Evolutionary conservation across 1,284 basidiomycete species (phyloP).

Genomic region (Peniophora sp.): DNA sequence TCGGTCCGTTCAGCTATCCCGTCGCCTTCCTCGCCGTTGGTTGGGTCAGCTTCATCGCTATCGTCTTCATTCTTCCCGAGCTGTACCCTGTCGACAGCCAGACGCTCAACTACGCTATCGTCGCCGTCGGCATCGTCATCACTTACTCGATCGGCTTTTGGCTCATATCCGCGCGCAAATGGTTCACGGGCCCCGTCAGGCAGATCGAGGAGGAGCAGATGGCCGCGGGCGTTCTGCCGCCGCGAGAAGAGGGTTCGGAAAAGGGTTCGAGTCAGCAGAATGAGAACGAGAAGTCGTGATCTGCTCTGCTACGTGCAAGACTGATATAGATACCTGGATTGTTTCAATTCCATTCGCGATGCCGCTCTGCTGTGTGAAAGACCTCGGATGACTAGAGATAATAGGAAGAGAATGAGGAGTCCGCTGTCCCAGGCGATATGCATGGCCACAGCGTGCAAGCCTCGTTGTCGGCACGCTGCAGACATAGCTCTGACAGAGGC

Average conservation of each 20-base stretch:
- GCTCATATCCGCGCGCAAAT: slow-evolving; percentile 59
- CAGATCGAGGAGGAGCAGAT: slow-evolving; percentile 46
- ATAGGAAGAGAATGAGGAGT: no score
- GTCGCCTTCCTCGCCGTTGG: slow-evolving; percentile 43
- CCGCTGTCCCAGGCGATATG: no score
- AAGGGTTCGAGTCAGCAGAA: not conserved
- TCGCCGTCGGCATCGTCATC: slow-evolving; percentile 66
- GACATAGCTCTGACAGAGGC: no score
- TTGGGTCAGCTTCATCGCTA: slow-evolving; percentile 59
- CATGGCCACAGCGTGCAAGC: no score
- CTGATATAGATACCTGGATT: no score
- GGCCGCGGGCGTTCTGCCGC: not conserved
- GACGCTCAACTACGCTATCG: slow-evolving; percentile 67
- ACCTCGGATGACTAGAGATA: no score
- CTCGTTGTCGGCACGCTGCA: no score
- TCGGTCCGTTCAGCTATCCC: slow-evolving; percentile 52
- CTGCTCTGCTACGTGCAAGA: no score
- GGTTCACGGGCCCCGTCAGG: slow-evolving; percentile 62
- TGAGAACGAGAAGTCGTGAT: not conserved
- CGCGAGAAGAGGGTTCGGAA: not conserved
- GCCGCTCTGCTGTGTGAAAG: no score
- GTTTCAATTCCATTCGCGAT: no score
- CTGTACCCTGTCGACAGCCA: slow-evolving; percentile 60
- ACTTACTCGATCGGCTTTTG: slow-evolving; percentile 56
- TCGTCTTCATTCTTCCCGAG: slow-evolving; percentile 61